Evolutionary conservation across 768 basidiomycete species (phyloP).

Genomic region (Trametes coccinea): DNA sequence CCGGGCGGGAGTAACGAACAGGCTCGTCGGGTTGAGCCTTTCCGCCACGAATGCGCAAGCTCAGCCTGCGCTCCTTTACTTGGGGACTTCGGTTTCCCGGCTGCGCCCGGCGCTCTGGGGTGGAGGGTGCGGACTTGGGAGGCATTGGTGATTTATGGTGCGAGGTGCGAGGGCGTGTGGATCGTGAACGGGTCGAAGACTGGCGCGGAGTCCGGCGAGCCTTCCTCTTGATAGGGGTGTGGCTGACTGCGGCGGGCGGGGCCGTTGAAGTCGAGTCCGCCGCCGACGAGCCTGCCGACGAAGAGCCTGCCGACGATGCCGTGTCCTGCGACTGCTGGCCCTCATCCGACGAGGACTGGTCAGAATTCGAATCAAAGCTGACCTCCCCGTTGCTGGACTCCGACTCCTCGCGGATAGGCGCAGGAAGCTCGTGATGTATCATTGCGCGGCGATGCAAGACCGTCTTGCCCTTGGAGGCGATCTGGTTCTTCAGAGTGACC

Average conservation of each 20-base stretch:
- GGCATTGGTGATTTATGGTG: neutral
- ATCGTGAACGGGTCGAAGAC: neutral
- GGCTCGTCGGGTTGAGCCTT: neutral
- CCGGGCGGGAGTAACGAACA: slow-evolving; percentile 10
- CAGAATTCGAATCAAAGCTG: neutral
- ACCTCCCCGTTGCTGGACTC: neutral
- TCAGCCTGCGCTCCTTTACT: neutral
- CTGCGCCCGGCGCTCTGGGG: neutral
- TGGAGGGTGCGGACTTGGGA: neutral
- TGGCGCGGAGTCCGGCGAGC: neutral
- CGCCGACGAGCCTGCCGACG: neutral
- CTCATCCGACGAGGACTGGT: neutral
- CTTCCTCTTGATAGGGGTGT: neutral
- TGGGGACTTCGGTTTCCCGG: neutral
- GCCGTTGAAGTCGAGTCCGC: neutral
- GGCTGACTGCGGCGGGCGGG: slow-evolving; percentile 11
- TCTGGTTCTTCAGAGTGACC: neutral
- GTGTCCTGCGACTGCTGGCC: neutral
- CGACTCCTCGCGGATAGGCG: neutral
- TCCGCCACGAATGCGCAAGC: neutral
- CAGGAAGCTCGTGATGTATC: neutral
- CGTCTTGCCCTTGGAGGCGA: neutral
- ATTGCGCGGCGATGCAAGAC: neutral
- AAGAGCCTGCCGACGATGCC: neutral
- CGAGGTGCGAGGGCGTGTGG: neutral